Evolutionary conservation across 768 basidiomycete species (phyloP), one percentile per base, ranked within the genome.

Genomic region (Tylopilus intermedius): DNA sequence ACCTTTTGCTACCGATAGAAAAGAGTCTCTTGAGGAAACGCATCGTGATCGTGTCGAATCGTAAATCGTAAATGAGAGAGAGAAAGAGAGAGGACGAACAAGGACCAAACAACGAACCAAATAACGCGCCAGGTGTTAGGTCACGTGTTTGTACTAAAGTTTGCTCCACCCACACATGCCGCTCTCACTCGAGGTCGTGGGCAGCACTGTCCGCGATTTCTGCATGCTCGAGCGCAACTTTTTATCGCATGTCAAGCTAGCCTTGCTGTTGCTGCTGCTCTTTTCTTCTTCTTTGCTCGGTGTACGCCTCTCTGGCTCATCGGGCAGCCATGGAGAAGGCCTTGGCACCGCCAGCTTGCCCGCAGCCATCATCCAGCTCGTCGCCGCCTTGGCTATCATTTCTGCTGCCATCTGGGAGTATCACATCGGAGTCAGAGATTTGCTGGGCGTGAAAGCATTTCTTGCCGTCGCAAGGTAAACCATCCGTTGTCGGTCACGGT

Each of bases 181-280:
- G 3, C 53, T 62, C 38, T 72, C 53, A 58, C 45, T 79, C 10
- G 69, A 74, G 48, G 79, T 81, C 57, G 67, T 67, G 24, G 82
- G 81, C 41, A 84, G 86, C 58, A 72, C 73, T 6, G 84, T 84
- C n/a, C 75, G 86, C 61, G 88, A 90, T 64, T 87, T 80, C 55
- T 84, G 80, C 67, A 87, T 89, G 86, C 76, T 90, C 13, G 88
- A 89, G 66, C 76, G 88, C 47, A 89, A 90, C 59, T 71, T 87
- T 46, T 72, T 90, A 30, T 77, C 86, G 0, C 83, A 90, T 62
- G 54, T 86, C 50, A 86, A 81, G 60, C 75, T 89, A 26, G 83
- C 80, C 5, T 70, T 87, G 9, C 69, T 90, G 22, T 72, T 90
- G 27, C 77, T 79, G 8, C 71, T 89, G 1, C 67, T 88, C 3